Evolutionary conservation across 2,329 filamentous ascomycete species (phyloP).

Genomic region (Trichoderma atroviride): DNA sequence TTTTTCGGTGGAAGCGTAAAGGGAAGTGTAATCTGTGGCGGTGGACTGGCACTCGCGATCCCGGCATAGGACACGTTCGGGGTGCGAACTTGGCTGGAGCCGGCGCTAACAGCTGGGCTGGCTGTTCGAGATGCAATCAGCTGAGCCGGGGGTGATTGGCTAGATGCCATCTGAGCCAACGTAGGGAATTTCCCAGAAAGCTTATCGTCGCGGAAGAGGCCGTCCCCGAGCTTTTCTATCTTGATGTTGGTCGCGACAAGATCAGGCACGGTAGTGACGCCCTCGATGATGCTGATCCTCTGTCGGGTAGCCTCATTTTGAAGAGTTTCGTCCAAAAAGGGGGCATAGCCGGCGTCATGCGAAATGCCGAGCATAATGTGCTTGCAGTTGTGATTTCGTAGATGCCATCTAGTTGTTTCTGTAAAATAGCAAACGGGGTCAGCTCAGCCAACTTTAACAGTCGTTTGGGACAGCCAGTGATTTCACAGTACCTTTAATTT

Average conservation of each 20-base stretch:
- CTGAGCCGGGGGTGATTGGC: neutral
- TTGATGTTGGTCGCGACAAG: constrained; percentile 51
- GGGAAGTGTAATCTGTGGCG: constrained; percentile 47
- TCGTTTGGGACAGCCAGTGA: neutral
- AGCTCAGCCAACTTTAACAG: neutral
- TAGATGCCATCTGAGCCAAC: neutral
- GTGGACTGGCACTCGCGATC: constrained; percentile 46
- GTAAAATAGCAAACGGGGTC: neutral
- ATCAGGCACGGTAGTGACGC: constrained; percentile 53
- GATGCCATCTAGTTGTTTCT: constrained; percentile 59
- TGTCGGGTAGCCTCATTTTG: constrained; percentile 46
- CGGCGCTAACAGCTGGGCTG: constrained; percentile 28
- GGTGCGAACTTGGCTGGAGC: constrained; percentile 26
- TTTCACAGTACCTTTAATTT: constrained; percentile 57
- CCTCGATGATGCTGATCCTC: constrained; percentile 59
- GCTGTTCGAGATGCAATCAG: constrained; percentile 19
- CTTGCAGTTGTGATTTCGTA: constrained; percentile 63
- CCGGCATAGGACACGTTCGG: constrained; percentile 45
- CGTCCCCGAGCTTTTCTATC: constrained; percentile 49
- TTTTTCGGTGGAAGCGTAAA: constrained; percentile 42
- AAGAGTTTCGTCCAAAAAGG: constrained; percentile 59
- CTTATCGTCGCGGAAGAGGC: constrained; percentile 59
- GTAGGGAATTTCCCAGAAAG: constrained; percentile 42
- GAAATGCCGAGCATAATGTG: constrained; percentile 64
- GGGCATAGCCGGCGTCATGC: constrained; percentile 62